Base-by-base conservation (phyloP, 1,139 yeast genomes). In the Geotrichum siamense region DNA sequence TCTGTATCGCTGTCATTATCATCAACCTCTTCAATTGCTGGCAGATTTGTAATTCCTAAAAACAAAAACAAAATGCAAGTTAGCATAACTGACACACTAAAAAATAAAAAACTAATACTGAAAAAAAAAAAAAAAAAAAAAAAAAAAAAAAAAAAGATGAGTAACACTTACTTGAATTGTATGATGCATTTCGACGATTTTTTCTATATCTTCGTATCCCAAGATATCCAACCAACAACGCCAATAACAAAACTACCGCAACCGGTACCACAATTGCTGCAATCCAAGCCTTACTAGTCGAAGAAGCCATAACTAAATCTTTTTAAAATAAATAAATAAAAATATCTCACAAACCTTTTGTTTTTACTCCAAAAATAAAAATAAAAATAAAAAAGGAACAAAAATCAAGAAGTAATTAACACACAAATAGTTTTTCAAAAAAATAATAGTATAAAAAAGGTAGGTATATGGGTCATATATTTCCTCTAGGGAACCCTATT, bases 251-350 rank as follows among this genome's bases (percentile, higher is more conserved):
- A n/a, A 42, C 40, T 5, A 50, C 52, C n/a, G 48, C 52, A 2
- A 53, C 51, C 3, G 61, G 61, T n/a, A 51, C 59, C 5, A 58
- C 59, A 28, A 55, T 54, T 8, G 60, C 59, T 2, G 54, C 59
- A 13, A 57, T 55, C 58, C 57, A 55, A 15, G 51, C 40, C 22
- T 45, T 48, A 16, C 17, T 30, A n/a, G 31, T n/a, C 31, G 6
- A n/a, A n/a, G 31, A 16, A n/a, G 15, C n/a, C 5, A 12, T 16
- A 6, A 16, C 6, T 28, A 16, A 28, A 16, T 28, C n/a, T n/a
- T n/a, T n/a, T n/a, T n/a, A n/a, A n/a, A n/a, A n/a, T n/a, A n/a
- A n/a, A n/a, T n/a, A n/a, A n/a, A n/a, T n/a, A n/a, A n/a, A n/a
- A n/a, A n/a, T n/a, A n/a, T n/a, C n/a, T n/a, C n/a, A n/a, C n/a